Evolutionary conservation across 2,329 filamentous ascomycete species (phyloP), one percentile per base, ranked within the genome.

Genomic region (Rhytidhysteron rufulum): DNA sequence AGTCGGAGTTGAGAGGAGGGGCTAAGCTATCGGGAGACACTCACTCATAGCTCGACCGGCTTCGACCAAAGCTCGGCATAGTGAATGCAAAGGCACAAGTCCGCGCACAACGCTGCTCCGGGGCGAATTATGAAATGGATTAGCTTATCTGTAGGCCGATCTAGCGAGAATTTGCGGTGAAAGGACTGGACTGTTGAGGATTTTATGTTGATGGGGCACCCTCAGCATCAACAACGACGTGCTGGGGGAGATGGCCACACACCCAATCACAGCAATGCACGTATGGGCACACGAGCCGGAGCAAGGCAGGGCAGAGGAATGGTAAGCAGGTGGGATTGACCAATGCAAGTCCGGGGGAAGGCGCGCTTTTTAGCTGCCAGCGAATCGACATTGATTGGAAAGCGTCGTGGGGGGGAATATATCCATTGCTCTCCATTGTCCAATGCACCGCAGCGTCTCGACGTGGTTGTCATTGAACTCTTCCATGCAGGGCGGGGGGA

Each of bases 51-150:
- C 61, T 66, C 49, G 57, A 54, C 42, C 54, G 54, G 47, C 60
- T 62, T 49, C 59, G 59, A 45, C 59, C 58, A 61, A 62, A 62
- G 54, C 60, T 65, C 50, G 62, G 60, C 63, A 66, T 66, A 50
- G 49, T 50, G 44, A 44, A 34, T 36, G 34, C 35, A n/a, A n/a
- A n/a, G n/a, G n/a, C 21, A 30, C 39, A 37, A 32, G 30, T 37
- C 55, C 50, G 51, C 48, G 45, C 38, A 30, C 41, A 46, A 45
- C 42, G n/a, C n/a, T n/a, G n/a, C n/a, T 39, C 40, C 45, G 29
- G 53, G 54, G 54, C 51, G 42, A 52, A 52, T 50, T 43, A 13
- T 27, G 24, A 27, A 27, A 13, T 13, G 42, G 37, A 39, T 42
- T 39, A 43, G 24, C 35, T 50, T 47, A 44, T n/a, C n/a, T n/a